Base-by-base conservation (phyloP, 495 filamentous ascomycete genomes). In the Polyplosphaeria fusca region DNA sequence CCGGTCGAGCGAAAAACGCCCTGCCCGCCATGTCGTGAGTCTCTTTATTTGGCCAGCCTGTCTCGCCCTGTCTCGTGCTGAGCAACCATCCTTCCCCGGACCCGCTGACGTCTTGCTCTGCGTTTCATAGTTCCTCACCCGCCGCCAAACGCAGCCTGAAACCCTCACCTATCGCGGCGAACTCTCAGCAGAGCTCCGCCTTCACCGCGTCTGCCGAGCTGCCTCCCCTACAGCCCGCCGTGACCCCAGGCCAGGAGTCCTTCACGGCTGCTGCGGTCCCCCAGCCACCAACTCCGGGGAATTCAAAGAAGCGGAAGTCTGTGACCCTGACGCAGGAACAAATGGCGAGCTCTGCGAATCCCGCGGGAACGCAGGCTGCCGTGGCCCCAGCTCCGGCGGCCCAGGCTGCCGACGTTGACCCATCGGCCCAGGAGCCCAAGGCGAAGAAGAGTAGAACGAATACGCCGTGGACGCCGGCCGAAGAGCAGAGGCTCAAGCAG, bases 361-460 rank as follows among this genome's bases (percentile, higher is more conserved):
- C 58, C 3, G 16, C 49, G 25, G 42, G n/a, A 22, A 28, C 52
- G 2, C 26, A 7, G 9, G 9, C 51, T 35, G 28, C 62, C 23
- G 24, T 18, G 38, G 56, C 11, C 50, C 28, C 51, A 16, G 13
- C 71, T 0, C 54, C 72, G n/a, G 54, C 72, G 14, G 68, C 74
- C 39, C 62, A 70, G 38, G 65, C 65, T 18, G 64, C 70, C 72
- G 12, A 68, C 44, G 35, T 41, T 25, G 58, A 62, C 5, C 69
- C 26, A 55, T 71, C 27, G 58, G 73, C 19, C 70, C 76, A 52
- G 41, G 71, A 77, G 7, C 80, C 86, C 1, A 85, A 86, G 0
- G 82, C 82, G 43, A 96, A 95, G 76, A 95, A 95, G 76, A 91
- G 89, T 61, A 76, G 93, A 56, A 97, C 93, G 14, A 98, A 98